Evolutionary conservation across 2,329 filamentous ascomycete genomes (phyloP).

Genomic region (Chrysoporthe puriensis): DNA sequence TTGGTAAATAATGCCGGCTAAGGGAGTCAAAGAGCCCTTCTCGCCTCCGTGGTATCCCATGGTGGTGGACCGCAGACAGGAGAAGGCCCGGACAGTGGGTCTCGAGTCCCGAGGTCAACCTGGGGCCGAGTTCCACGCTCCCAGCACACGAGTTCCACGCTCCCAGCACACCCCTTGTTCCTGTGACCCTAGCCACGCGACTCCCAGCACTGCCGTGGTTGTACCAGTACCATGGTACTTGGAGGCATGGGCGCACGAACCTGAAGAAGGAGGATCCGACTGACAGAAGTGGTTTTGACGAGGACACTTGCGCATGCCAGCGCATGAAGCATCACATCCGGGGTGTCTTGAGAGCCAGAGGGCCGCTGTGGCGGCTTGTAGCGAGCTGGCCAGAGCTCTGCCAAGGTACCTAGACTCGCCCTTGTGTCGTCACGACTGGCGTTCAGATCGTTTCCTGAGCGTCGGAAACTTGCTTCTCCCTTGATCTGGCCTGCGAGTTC

Average conservation of each 20-base stretch:
- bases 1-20: background rate
- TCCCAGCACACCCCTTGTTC: background rate
- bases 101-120: background rate
- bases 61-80: conserved; percentile 2
- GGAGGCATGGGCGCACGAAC: background rate
- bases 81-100: conserved; percentile 6
- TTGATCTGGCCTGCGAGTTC: background rate
- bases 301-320: background rate
- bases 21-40: background rate
- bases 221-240: background rate
- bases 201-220: background rate
- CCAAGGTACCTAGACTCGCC: background rate
- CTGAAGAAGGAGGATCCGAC: background rate
- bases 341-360: background rate
- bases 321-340: background rate
- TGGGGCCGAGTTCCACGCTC: conserved; percentile 2
- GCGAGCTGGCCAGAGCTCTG: background rate
- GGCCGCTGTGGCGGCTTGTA: background rate
- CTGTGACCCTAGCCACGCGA: conserved; percentile 1
- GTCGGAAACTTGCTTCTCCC: background rate
- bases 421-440: background rate
- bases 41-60: background rate
- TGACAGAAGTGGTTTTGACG: background rate
- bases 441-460: background rate
- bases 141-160: background rate